Base-by-base conservation (phyloP, 495 filamentous ascomycete genomes). In the Annulohypoxylon stygium region DNA sequence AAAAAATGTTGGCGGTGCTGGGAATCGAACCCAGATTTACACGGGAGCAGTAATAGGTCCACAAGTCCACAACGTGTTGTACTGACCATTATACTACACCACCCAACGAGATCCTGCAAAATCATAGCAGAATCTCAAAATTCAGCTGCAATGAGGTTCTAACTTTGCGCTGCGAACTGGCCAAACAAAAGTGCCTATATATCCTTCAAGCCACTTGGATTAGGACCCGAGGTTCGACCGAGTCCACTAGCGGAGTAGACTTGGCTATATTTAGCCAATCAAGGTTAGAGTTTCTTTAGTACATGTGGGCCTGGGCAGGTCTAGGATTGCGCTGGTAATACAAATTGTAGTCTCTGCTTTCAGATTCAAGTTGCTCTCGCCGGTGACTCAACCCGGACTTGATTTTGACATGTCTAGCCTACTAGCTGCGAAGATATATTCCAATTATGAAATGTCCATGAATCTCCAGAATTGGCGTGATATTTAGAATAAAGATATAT, bases 31-130 rank as follows among this genome's bases (percentile, higher is more conserved):
- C 69, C 69, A 72, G 69, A 59, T 72, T 50, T 72, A 72, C 63
- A 72, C 69, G 69, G 69, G 67, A 72, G 55, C 47, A 62, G 62
- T 63, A 58, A 63, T 41, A 18, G 8, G 58, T 64, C 69, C 69
- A 72, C 69, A 72, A 72, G 58, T 64, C 69, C 69, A 72, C 69
- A 72, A 72, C 69, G 69, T 72, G 63, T 72, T 72, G 69, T 72
- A 67, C 69, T 72, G 67, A 63, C 69, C 69, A 72, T 59, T 72
- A 72, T 67, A 72, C 69, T 62, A 72, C 57, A 67, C 69, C 73
- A 75, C 68, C 67, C 33, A 0, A 4, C 8, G 2, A 3, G 9
- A 6, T 12, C 12, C 1, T 16, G 8, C 8, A n/a, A 12, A 47
- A 7, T 18, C 43, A 18, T 8, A 47, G 18, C 2, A 47, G 8